Evolutionary conservation across 306 rosid genomes (phyloP), one percentile per base, ranked within the genome.

Genomic region (Vigna hirtella): DNA sequence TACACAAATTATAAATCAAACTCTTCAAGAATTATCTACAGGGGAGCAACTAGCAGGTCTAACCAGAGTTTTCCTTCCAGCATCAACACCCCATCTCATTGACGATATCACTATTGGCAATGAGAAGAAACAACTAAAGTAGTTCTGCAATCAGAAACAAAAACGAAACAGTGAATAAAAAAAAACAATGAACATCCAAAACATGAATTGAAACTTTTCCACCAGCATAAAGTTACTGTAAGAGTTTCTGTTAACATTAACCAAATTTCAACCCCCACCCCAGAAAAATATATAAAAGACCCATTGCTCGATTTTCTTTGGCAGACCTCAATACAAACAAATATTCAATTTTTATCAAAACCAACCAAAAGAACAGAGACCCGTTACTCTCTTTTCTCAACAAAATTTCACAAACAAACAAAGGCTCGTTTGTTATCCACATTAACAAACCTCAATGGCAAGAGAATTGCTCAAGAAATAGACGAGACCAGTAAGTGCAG

Each of bases 31-130:
- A 65, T 59, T 59, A 53, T 61, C 16, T 18, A 13, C 3, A 15
- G 61, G 68, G 6, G 67, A 77, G 71, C 38, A 66, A 74, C 72
- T 58, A 17, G 74, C 18, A 77, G 55, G 8, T 65, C 81, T 76
- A 77, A 95, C 99, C 99, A 95, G 85, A 63, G 99, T 93, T 84
- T 93, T 93, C 81, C 99, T 95, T 87, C 99, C 99, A 5, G 94
- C 93, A 40, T 90, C 86, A 57, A 83, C 51, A 11, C 98, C 99
- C 99, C 98, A 95, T 90, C 99, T 93, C 99, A 95, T 93, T 26
- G 99, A 95, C 61, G 99, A 88, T 71, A 95, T 90, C 53, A 95
- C 97, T 57, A 93, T 87, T 9, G 99, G 99, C 81, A 95, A 85
- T 4, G 97, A 86, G 88, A 95, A 95, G 91, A 95, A 93, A 83